A percentile compares a stretch with the other conserved stretches of the same genome.
These are phyloP conservation scores for Nigrospora oryzae DNA, from an alignment of 2,329 filamentous ascomycete species.

Conservation along the genomic window DNA sequence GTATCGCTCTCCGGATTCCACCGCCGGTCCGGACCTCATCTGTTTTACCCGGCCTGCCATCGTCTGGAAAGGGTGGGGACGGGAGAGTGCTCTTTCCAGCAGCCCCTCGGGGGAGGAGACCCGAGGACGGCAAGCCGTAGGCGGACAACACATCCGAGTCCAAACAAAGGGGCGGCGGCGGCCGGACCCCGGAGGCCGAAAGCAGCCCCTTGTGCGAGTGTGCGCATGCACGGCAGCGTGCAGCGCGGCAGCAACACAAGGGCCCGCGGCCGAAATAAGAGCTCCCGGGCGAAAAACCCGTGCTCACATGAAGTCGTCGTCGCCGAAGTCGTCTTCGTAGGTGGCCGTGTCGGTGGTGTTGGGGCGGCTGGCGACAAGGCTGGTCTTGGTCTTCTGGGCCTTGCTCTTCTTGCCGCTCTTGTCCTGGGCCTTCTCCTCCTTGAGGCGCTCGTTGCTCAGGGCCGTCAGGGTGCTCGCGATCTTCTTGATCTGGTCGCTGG, in stretches of 20 bases:
- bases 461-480: slow-evolving; percentile 81
- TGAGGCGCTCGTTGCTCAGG: slow-evolving; percentile 94
- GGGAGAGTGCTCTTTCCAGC: too few relatives aligned
- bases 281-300: not conserved
- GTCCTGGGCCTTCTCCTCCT: slow-evolving; percentile 90
- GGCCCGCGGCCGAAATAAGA: not conserved
- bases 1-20: too few relatives aligned
- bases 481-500: slow-evolving; percentile 95
- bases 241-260: not conserved
- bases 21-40: too few relatives aligned
- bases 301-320: slow-evolving; percentile 71
- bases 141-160: too few relatives aligned
- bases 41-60: too few relatives aligned
- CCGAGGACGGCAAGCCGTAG: too few relatives aligned
- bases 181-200: too few relatives aligned
- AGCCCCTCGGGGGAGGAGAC: too few relatives aligned
- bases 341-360: slow-evolving; percentile 61
- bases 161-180: too few relatives aligned
- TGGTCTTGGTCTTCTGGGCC: slow-evolving; percentile 85
- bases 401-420: slow-evolving; percentile 96
- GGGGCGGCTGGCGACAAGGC: slow-evolving; percentile 58
- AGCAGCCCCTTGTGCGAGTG: too few relatives aligned
- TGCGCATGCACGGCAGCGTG: not conserved
- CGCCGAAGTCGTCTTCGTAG: slow-evolving; percentile 81
- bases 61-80: too few relatives aligned